Evolutionary conservation across 2,329 filamentous ascomycete genomes (phyloP), one percentile per base, ranked within the genome.

Genomic region (Botrytis cinerea): DNA sequence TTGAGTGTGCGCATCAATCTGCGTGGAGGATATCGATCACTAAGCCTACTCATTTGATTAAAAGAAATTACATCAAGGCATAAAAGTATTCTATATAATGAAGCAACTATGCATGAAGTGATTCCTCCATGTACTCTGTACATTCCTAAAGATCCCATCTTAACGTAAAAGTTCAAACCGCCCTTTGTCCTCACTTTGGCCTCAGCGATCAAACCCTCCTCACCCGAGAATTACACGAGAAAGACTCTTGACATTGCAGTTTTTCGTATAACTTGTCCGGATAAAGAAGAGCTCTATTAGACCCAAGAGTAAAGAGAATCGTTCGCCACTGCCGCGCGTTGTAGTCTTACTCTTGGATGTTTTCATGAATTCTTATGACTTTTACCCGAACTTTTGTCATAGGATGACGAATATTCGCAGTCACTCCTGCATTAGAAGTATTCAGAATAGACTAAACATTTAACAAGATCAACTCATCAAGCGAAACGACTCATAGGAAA

Each of bases 141-240:
- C 7, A 2, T 16, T 0, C 2, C 6, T 4, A 3, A 28, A 9
- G 6, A 57, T n/a, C 14, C n/a, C 5, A 9, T 18, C n/a, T 18
- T n/a, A 32, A 57, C 51, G 14, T 57, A 28, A 57, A 57, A 28
- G n/a, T 28, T 9, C 7, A 4, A 57, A 3, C 6, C n/a, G 16
- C n/a, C 6, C 14, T 7, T 57, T 28, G 14, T 28, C 51, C 12
- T 57, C 14, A 8, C n/a, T 57, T 57, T 57, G 0, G 51, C n/a
- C 14, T 57, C n/a, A 28, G 14, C 7, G n/a, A 28, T 12, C 16
- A 4, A 28, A 9, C 1, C 51, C 7, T 6, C 18, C 14, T 28
- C 51, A 2, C 1, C n/a, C 2, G 0, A 32, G 14, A 8, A 28
- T 18, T 6, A 40, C 14, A 40, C 16, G 7, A 43, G 22, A 14